These are phyloP conservation scores for Colletotrichum liaoningense DNA, from an alignment of 2,329 filamentous ascomycete species.

Conservation along the genomic window DNA sequence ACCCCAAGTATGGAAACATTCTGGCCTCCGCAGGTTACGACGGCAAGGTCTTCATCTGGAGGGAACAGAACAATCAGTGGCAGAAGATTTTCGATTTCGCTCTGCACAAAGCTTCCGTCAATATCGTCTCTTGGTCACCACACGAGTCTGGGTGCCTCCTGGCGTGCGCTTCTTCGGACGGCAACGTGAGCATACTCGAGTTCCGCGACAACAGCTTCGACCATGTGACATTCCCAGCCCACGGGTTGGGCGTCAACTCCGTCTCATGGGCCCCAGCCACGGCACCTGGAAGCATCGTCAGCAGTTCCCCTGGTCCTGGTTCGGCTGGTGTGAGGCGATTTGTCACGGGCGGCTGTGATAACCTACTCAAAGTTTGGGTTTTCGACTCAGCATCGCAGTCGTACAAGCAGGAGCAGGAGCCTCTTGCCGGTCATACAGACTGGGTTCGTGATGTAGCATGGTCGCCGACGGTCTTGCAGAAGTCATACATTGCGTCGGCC, in stretches of 20 bases:
- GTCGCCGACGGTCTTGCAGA: constrained; percentile 94
- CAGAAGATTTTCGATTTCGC: constrained; percentile 93
- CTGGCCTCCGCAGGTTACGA: constrained; percentile 96
- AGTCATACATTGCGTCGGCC: constrained; percentile 95
- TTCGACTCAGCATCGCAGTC: constrained; percentile 73
- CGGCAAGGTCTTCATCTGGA: constrained; percentile 98
- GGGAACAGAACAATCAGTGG: constrained; percentile 82
- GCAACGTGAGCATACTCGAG: constrained; percentile 92
- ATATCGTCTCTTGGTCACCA: constrained; percentile 97
- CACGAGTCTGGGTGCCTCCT: constrained; percentile 95
- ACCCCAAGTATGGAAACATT: constrained; percentile 98
- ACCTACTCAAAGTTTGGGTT: constrained; percentile 92
- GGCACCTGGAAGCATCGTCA: constrained; percentile 85
- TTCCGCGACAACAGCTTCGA: constrained; percentile 97
- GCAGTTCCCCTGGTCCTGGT: constrained; percentile 71
- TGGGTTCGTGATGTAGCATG: constrained; percentile 99
- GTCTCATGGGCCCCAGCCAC: constrained; percentile 95
- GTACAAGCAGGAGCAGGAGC: constrained; percentile 71
- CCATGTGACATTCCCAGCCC: constrained; percentile 89
- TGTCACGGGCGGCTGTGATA: constrained; percentile 95
- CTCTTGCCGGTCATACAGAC: constrained; percentile 86
- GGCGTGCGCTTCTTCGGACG: constrained; percentile 93
- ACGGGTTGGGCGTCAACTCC: constrained; percentile 94
- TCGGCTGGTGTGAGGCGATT: constrained; percentile 80
- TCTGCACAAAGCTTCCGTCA: constrained; percentile 94